phyloP scores from a whole-genome alignment of 768 basidiomycete species.

The Neoboletus magnificus region DNA sequence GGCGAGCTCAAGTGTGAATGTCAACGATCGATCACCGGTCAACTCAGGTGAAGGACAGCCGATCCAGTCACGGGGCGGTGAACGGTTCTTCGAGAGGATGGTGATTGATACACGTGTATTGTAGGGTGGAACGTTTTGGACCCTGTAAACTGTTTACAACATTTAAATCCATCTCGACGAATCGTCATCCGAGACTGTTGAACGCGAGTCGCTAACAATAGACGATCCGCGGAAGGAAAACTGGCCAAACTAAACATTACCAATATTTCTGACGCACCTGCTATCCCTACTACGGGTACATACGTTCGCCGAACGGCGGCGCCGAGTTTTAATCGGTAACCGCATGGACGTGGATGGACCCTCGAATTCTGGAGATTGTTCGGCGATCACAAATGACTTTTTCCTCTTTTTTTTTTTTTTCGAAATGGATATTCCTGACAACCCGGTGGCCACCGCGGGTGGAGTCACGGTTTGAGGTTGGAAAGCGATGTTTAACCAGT shows the following conservation, averaged over 20 bases:
- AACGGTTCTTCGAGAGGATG: not conserved
- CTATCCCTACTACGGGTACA: not conserved
- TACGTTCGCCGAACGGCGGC: not conserved
- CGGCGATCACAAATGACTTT: constrained; percentile 12
- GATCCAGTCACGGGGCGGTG: not conserved
- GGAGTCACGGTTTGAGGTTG: not conserved
- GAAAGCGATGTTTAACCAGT: not conserved
- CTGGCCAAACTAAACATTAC: not conserved
- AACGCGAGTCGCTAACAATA: constrained; percentile 12
- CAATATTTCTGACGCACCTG: not conserved
- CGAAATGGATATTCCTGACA: not conserved
- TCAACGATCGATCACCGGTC: constrained; percentile 7
- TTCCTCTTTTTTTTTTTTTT: not conserved
- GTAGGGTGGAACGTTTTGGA: constrained; percentile 6
- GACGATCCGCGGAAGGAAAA: not conserved
- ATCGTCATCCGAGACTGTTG: not conserved
- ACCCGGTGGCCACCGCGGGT: not conserved
- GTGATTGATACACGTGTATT: constrained; percentile 17
- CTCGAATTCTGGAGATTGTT: constrained; percentile 2
- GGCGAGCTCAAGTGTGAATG: not conserved
- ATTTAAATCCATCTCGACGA: constrained; percentile 2
- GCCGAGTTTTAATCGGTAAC: constrained; percentile 5
- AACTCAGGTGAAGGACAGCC: not conserved
- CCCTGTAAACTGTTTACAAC: constrained; percentile 1
- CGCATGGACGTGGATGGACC: not conserved